Evolutionary conservation across 2,329 filamentous ascomycete genomes (phyloP).

Genomic region (Verticillium isaacii): DNA sequence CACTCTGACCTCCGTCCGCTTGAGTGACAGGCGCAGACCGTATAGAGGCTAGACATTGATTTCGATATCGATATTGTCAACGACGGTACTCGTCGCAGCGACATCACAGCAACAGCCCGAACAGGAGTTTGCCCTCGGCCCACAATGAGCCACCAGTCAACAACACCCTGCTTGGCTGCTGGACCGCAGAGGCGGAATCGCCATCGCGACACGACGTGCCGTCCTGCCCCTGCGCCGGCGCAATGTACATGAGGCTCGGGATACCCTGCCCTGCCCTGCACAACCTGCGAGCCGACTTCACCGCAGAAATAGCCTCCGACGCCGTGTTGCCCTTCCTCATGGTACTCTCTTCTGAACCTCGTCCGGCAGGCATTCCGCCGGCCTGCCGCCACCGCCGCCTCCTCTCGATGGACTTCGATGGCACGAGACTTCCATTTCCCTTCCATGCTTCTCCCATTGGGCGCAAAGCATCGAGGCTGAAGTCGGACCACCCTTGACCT

Average conservation of each 20-base stretch:
- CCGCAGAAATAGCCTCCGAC: neutral
- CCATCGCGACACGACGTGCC: neutral
- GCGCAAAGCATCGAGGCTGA: neutral
- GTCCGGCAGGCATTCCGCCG: neutral
- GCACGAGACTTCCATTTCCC: neutral
- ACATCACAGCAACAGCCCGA: neutral
- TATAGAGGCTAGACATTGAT: neutral
- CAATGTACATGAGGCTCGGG: neutral
- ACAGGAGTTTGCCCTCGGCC: neutral
- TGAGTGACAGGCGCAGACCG: neutral
- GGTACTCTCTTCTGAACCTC: neutral
- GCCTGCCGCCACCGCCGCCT: neutral
- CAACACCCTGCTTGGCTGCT: neutral
- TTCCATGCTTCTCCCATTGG: neutral
- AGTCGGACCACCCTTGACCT: neutral
- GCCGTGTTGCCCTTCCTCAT: neutral
- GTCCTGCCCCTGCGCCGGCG: neutral
- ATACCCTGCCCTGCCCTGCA: neutral
- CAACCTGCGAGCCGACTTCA: neutral
- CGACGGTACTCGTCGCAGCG: neutral
- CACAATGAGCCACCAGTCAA: neutral
- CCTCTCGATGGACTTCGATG: neutral
- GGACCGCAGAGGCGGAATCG: neutral
- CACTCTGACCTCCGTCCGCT: neutral
- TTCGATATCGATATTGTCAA: neutral